These are phyloP conservation scores for Austropuccinia psidii DNA, from an alignment of 1,284 basidiomycete genomes.

Conservation along the genomic window DNA sequence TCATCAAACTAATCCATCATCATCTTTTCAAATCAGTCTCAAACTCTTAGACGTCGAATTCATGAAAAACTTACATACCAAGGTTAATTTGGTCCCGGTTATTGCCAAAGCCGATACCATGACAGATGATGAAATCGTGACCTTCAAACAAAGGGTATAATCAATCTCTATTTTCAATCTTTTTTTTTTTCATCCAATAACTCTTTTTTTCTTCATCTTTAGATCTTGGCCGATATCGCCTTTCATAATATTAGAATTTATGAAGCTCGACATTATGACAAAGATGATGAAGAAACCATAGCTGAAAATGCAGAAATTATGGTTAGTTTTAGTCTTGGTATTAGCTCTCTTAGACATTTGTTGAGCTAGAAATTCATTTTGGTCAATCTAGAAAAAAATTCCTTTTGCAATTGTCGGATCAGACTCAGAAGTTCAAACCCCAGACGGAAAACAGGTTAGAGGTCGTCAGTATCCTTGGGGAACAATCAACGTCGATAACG, in stretches of 20 bases:
- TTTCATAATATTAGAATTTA: slow-evolving; percentile 93
- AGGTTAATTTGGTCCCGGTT: slow-evolving; percentile 93
- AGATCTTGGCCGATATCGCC: slow-evolving; percentile 84
- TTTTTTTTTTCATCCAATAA: background rate
- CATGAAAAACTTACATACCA: slow-evolving; percentile 88
- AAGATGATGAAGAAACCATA: slow-evolving; percentile 92
- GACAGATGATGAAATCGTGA: slow-evolving; percentile 83
- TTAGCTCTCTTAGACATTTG: background rate
- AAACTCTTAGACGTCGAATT: slow-evolving; percentile 96
- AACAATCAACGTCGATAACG: slow-evolving; percentile 94
- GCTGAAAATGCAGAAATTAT: slow-evolving; percentile 93
- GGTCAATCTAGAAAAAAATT: slow-evolving; percentile 64
- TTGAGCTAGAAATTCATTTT: background rate
- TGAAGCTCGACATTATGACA: slow-evolving; percentile 88
- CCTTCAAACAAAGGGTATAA: slow-evolving; percentile 81
- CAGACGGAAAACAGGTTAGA: slow-evolving; percentile 79
- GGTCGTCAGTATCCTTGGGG: slow-evolving; percentile 95
- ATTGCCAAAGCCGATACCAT: slow-evolving; percentile 94
- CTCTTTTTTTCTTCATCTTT: slow-evolving; percentile 12
- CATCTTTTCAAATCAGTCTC: slow-evolving; percentile 54
- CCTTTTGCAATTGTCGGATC: slow-evolving; percentile 96
- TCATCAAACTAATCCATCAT: background rate
- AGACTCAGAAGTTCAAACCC: slow-evolving; percentile 65
- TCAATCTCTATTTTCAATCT: too few species aligned
- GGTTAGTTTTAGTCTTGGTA: slow-evolving; percentile 45